phyloP scores from a whole-genome alignment of 108 stramenopile genomes.

The Cyclotella cryptica region DNA sequence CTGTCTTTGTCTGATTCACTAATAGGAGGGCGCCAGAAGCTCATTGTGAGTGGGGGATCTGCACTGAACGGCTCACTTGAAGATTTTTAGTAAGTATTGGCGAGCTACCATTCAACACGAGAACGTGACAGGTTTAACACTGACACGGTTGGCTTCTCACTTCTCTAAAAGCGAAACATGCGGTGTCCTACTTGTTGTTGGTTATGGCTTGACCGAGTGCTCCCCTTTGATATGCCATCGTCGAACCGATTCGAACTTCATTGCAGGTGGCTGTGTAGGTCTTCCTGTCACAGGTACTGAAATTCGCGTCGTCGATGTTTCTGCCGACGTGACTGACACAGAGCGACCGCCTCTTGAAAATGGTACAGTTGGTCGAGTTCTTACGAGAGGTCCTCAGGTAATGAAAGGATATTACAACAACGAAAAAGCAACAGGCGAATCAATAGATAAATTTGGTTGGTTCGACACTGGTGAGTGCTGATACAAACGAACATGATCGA shows the following conservation, averaged over 20 bases:
- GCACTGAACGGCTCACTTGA: slow-evolving; percentile 50
- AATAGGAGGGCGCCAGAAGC: slow-evolving; percentile 49
- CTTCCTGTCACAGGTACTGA: slow-evolving; percentile 69
- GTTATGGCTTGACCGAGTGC: slow-evolving; percentile 66
- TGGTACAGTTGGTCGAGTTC: slow-evolving; percentile 74
- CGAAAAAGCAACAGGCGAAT: slow-evolving; percentile 75
- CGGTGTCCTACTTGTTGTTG: slow-evolving; percentile 51
- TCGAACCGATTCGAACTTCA: slow-evolving; percentile 72
- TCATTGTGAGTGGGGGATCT: slow-evolving; percentile 57
- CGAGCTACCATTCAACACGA: background rate
- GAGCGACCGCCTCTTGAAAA: slow-evolving; percentile 66
- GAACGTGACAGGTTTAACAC: background rate
- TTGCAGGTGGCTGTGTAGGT: slow-evolving; percentile 85
- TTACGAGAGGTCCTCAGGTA: slow-evolving; percentile 87
- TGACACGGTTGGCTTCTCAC: background rate
- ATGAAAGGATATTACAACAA: slow-evolving; percentile 94
- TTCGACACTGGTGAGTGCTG: slow-evolving; percentile 89
- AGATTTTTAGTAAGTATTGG: slow-evolving; percentile 40
- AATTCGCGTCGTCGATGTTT: slow-evolving; percentile 82
- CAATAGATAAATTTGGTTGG: slow-evolving; percentile 82
- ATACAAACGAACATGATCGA: background rate
- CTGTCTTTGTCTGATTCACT: no score
- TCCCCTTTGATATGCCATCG: slow-evolving; percentile 82
- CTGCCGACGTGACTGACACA: slow-evolving; percentile 31
- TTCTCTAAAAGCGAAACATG: slow-evolving; percentile 31